These are phyloP conservation scores for Sarocladium strictum DNA, from an alignment of 2,329 filamentous ascomycete species.

Conservation along the genomic window DNA sequence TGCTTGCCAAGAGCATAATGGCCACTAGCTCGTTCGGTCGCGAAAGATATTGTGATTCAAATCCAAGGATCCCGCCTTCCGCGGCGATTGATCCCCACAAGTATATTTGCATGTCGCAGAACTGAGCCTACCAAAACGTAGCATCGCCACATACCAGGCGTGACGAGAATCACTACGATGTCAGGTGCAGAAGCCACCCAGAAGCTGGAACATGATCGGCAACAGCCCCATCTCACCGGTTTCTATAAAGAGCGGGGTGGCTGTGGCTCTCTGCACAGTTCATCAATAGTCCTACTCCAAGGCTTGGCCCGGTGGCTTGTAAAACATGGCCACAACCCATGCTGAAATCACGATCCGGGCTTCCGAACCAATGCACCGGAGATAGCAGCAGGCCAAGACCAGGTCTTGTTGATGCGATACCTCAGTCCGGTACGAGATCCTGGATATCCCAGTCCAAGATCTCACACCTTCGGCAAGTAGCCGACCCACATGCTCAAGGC, in stretches of 20 bases:
- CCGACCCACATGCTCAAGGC: no score
- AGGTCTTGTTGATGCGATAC: background rate
- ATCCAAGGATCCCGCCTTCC: background rate
- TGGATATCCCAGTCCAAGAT: background rate
- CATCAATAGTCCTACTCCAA: background rate
- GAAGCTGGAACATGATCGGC: background rate
- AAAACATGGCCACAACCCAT: background rate
- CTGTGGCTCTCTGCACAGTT: background rate
- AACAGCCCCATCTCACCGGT: conserved; percentile 1
- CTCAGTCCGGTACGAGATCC: background rate
- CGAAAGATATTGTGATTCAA: background rate
- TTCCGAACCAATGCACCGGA: no score
- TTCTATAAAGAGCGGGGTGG: background rate
- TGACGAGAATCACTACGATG: background rate
- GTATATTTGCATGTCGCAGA: background rate
- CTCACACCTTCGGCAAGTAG: background rate
- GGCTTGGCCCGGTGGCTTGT: background rate
- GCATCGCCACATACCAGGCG: background rate
- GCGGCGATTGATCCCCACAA: background rate
- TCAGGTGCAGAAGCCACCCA: background rate
- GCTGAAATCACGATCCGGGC: no score
- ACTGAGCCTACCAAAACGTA: background rate
- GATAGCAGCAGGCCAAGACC: background rate
- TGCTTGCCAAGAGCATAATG: background rate
- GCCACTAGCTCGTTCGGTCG: background rate